Conservation (phyloP, 2,329 filamentous ascomycete species). For the Cladosporium sp. region DNA sequence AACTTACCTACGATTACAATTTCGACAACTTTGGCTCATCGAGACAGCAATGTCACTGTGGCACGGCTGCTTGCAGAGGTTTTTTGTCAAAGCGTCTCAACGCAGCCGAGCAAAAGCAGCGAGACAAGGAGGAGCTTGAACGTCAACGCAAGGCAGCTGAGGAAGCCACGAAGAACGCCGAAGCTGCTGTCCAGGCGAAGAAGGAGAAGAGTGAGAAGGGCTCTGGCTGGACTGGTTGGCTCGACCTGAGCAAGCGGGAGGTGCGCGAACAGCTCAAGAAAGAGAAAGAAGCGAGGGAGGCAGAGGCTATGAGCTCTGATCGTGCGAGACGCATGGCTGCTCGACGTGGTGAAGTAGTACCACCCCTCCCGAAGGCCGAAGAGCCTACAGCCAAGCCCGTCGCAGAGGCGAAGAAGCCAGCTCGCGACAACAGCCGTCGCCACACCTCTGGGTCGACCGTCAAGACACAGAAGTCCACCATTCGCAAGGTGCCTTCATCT, state of each 20-base stretch:
- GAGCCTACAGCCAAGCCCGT: neutral
- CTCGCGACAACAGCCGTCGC: neutral
- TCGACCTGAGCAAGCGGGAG: slow-evolving; percentile 27
- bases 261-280: slow-evolving; percentile 24
- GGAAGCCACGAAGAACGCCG: slow-evolving; percentile 24
- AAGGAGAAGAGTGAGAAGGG: slow-evolving; percentile 23
- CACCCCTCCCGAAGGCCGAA: neutral
- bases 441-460: neutral
- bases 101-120: slow-evolving; percentile 27
- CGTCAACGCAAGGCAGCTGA: slow-evolving; percentile 22
- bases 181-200: slow-evolving; percentile 29
- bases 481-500: slow-evolving; percentile 1
- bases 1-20: slow-evolving; percentile 90
- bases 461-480: slow-evolving; percentile 6
- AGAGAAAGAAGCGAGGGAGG: slow-evolving; percentile 26
- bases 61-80: slow-evolving; percentile 57
- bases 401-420: slow-evolving; percentile 14
- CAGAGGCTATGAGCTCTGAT: slow-evolving; percentile 25
- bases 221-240: slow-evolving; percentile 28
- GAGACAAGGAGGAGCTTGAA: slow-evolving; percentile 25
- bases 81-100: slow-evolving; percentile 43
- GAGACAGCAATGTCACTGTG: slow-evolving; percentile 58
- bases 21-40: slow-evolving; percentile 49
- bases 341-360: slow-evolving; percentile 11
- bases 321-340: slow-evolving; percentile 27